phyloP scores from a whole-genome alignment of 305 asterid species.

The Coffea humblotiana region DNA sequence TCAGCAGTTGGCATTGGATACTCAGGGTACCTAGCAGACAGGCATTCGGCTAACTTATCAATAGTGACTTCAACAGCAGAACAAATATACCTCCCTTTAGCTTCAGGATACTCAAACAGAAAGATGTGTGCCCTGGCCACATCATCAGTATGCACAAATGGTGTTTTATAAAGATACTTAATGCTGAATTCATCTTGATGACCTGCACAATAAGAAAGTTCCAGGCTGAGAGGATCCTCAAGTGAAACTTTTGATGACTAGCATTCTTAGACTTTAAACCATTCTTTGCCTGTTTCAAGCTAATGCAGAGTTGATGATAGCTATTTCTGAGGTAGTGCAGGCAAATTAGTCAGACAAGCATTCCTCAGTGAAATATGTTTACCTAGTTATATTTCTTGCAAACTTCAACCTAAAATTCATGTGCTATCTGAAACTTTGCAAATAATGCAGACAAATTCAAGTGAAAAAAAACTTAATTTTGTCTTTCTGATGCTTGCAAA shows the following conservation, averaged over 20 bases:
- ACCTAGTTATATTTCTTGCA: not conserved
- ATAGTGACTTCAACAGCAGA: conserved; percentile 32
- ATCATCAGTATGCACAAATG: conserved; percentile 54
- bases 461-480: too few relatives aligned
- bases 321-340: not conserved
- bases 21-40: conserved; percentile 35
- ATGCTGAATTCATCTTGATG: conserved; percentile 15
- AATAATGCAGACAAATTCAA: not conserved
- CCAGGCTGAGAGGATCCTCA: not conserved
- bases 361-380: not conserved
- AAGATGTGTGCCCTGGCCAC: conserved; percentile 49
- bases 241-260: not conserved
- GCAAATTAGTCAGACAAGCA: not conserved
- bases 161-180: not conserved
- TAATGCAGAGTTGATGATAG: not conserved
- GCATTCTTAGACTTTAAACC: not conserved
- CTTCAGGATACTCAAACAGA: conserved; percentile 46
- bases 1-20: conserved; percentile 29
- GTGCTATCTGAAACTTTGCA: not conserved
- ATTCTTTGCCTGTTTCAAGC: not conserved
- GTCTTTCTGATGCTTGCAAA: not conserved
- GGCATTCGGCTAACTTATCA: conserved; percentile 23
- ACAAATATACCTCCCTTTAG: conserved; percentile 32
- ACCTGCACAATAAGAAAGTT: conserved; percentile 23
- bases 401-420: not conserved